phyloP scores from a whole-genome alignment of 2,329 filamentous ascomycete genomes.

The Trichoderma citrinoviride region DNA sequence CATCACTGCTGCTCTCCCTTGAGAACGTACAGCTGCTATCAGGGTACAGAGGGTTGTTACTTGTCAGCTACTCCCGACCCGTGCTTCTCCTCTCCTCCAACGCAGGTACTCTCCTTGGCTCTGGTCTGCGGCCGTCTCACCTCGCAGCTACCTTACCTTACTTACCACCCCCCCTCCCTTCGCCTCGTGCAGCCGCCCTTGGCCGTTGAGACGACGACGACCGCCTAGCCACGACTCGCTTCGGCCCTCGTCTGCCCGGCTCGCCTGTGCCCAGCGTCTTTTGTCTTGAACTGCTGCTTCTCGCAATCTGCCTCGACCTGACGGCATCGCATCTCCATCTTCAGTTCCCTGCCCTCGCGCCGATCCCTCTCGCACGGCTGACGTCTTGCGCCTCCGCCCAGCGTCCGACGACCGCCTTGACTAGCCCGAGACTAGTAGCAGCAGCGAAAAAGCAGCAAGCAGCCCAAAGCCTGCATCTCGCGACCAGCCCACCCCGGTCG shows the following conservation, averaged over 20 bases:
- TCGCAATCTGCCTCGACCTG: neutral
- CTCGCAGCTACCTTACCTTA: no score
- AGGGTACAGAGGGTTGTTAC: no score
- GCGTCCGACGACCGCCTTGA: no score
- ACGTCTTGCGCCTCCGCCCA: constrained; percentile 21
- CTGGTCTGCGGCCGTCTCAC: no score
- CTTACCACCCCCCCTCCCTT: neutral
- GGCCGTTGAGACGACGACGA: neutral
- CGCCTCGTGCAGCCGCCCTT: neutral
- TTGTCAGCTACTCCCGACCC: neutral
- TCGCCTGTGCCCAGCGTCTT: neutral
- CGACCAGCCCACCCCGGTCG: neutral
- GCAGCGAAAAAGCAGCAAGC: neutral
- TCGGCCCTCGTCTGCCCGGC: neutral
- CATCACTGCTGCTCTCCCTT: neutral
- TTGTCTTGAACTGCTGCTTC: no score
- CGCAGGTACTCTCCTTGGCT: neutral
- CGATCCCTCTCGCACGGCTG: constrained; percentile 21
- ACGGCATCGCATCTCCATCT: neutral
- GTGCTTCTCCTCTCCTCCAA: no score
- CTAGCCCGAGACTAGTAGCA: constrained; percentile 2
- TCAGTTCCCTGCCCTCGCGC: neutral
- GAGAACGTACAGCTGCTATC: no score
- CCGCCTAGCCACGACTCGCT: neutral
- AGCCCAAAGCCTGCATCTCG: constrained; percentile 18